Base-by-base conservation (phyloP, 2,329 filamentous ascomycete genomes). In the Helotiales sp. region DNA sequence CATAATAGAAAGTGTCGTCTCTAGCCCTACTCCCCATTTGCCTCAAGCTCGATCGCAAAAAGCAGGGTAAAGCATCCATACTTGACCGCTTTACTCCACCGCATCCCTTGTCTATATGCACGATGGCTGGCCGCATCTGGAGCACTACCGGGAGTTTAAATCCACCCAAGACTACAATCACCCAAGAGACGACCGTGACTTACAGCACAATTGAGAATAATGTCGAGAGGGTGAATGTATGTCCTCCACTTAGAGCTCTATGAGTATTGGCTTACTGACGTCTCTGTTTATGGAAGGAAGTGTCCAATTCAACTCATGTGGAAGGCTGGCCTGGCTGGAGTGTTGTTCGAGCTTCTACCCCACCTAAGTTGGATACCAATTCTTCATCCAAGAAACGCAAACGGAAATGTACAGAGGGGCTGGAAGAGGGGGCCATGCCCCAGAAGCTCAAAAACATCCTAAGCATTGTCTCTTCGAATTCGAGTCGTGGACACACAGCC, bases 151-250 rank as follows among this genome's bases (percentile, higher is more conserved):
- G 20, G 49, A 20, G 13, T 58, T 34, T 7, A 37, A 11, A 43
- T 47, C 34, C 57, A 20, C 34, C 57, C 7, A n/a, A 60, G 34
- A 60, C 34, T 45, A 45, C 34, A 22, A 45, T 45, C 57, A 47
- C 20, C 57, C 24, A 45, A n/a, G 32, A 60, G 57, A 60, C 22
- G 22, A 60, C 37, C 13, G 34, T 60, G 24, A 28, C 26, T 26
- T 60, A 60, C 57, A 60, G 22, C 57, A 47, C 34, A 3, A 60
- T 60, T 45, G 24, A 60, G 34, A 47, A 60, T 28, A n/a, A 47
- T 47, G 17, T 60, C 40, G 57, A 60, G 34, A 60, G 7, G 15
- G 34, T 59, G 37, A 59, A 60, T 11, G 34, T 60, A 45, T 60
- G 57, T 30, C 24, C 37, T 45, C 37, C 22, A 45, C 15, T n/a